Conservation (phyloP, 306 rosid genomes). For the Quercus rubra region DNA sequence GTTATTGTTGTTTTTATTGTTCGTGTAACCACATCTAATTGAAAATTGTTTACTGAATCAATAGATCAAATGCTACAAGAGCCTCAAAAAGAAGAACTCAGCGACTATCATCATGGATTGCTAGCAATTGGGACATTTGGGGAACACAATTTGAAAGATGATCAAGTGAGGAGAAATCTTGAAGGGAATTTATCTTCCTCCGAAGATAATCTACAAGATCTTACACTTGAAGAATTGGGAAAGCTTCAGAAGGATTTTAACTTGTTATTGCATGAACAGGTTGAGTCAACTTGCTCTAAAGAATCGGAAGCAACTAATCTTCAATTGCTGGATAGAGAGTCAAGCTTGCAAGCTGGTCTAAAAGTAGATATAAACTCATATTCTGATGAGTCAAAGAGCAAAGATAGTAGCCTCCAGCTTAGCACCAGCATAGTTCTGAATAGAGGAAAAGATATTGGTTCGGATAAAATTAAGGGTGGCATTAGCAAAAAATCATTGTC, state of each 20-base stretch:
- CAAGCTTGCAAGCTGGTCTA: constrained; percentile 27
- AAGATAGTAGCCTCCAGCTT: background rate
- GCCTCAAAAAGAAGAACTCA: constrained; percentile 47
- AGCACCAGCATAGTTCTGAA: constrained; percentile 15
- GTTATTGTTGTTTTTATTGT: background rate
- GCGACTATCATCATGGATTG: constrained; percentile 52
- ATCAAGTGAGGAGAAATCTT: constrained; percentile 1
- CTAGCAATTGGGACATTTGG: constrained; percentile 85
- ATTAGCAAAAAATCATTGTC: constrained; percentile 54
- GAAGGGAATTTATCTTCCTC: constrained; percentile 39
- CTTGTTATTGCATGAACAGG: constrained; percentile 20
- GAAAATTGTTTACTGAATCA: background rate
- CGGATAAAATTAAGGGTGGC: constrained; percentile 30
- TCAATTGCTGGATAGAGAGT: constrained; percentile 22
- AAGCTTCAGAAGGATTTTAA: constrained; percentile 39
- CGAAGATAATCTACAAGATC: constrained; percentile 28
- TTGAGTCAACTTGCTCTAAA: constrained; percentile 23
- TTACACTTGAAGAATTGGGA: constrained; percentile 35
- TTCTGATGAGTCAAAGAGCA: constrained; percentile 20
- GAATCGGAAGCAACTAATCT: constrained; percentile 26
- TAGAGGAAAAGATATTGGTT: constrained; percentile 40
- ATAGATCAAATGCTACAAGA: constrained; percentile 28
- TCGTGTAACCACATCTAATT: background rate
- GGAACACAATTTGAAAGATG: constrained; percentile 33
- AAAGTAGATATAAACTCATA: constrained; percentile 8